Evolutionary conservation across 2,329 filamentous ascomycete species (phyloP).

Genomic region (Penicillium sp.): DNA sequence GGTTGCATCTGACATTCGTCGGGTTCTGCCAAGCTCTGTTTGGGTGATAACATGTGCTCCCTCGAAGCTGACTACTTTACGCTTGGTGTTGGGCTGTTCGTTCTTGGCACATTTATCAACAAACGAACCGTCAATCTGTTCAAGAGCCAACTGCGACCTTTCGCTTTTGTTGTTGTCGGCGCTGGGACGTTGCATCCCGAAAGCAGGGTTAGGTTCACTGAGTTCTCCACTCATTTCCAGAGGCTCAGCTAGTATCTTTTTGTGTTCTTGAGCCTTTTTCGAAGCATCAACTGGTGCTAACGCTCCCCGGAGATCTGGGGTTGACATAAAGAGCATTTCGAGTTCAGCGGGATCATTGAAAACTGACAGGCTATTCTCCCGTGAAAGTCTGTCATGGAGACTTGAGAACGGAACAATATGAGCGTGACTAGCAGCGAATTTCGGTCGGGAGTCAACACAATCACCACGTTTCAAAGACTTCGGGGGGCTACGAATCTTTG

Average conservation of each 20-base stretch:
- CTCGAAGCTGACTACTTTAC: constrained; percentile 29
- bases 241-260: background rate
- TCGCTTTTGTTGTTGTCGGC: background rate
- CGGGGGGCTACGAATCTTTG: background rate
- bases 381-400: constrained; percentile 24
- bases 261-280: background rate
- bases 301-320: background rate
- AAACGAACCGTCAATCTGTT: background rate
- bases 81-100: constrained; percentile 9
- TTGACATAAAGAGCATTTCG: constrained; percentile 27
- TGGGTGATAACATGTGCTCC: background rate
- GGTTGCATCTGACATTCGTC: constrained; percentile 4
- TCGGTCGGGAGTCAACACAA: background rate
- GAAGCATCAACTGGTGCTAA: background rate
- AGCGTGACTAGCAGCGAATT: background rate
- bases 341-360: constrained; percentile 29
- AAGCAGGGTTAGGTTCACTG: background rate
- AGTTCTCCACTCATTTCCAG: background rate
- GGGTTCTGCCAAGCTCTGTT: background rate
- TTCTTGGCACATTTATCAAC: background rate
- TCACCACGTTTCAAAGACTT: background rate
- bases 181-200: background rate
- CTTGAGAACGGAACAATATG: constrained; percentile 36
- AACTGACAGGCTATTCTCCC: constrained; percentile 10
- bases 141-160: background rate